Evolutionary conservation across 441 rosid species (phyloP).

Genomic region (Populus trichocarpa): DNA sequence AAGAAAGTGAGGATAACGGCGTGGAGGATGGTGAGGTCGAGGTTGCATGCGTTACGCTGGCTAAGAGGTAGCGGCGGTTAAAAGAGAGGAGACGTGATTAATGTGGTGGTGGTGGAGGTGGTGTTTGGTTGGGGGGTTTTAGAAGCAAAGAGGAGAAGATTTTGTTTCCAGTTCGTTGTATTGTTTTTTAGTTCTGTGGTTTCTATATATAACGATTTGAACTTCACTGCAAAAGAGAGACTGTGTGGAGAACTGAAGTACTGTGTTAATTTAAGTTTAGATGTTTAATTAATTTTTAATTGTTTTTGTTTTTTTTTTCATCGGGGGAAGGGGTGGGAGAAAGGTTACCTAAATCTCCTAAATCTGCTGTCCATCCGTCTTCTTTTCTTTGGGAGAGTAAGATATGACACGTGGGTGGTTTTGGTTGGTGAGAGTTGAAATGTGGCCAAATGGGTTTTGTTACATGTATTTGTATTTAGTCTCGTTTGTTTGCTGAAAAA

Average conservation of each 20-base stretch:
- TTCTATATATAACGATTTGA: not conserved
- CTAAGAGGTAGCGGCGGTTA: constrained; percentile 8
- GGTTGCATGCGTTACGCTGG: constrained; percentile 7
- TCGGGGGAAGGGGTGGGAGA: constrained; percentile 32
- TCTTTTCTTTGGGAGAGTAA: not conserved
- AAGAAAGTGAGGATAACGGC: not conserved
- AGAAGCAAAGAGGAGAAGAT: not conserved
- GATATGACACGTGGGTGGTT: constrained; percentile 23
- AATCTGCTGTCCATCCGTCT: constrained; percentile 35
- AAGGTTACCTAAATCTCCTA: constrained; percentile 63
- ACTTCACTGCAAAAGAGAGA: not conserved
- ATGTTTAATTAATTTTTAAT: not conserved
- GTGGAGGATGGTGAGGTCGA: not conserved
- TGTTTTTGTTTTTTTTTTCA: too few species aligned
- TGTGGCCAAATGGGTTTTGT: constrained; percentile 25
- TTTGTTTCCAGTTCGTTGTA: too few species aligned
- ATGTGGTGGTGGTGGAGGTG: not conserved
- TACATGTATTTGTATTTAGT: not conserved
- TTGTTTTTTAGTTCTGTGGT: not conserved
- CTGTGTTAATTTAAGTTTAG: not conserved
- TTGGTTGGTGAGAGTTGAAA: constrained; percentile 16
- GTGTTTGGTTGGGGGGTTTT: not conserved
- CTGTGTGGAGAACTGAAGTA: not conserved
- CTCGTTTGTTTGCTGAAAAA: constrained; percentile 19
- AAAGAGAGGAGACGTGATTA: not conserved